phyloP scores from a whole-genome alignment of 2,329 filamentous ascomycete species.

The Tympanopsis confertula region DNA sequence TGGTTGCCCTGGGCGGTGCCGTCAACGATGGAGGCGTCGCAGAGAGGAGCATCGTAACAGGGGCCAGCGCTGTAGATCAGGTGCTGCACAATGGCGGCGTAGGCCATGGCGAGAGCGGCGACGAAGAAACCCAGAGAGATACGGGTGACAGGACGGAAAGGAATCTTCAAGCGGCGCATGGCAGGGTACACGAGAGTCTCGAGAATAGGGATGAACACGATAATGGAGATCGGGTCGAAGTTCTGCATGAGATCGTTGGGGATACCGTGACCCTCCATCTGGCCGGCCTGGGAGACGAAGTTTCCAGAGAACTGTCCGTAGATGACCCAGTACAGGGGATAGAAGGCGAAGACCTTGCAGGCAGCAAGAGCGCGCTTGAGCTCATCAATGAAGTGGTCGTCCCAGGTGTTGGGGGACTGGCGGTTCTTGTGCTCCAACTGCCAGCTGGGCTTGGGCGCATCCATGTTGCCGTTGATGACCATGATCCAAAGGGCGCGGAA shows the following conservation, averaged over 20 bases:
- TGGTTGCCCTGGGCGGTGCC: conserved; percentile 14
- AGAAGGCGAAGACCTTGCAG: conserved; percentile 60
- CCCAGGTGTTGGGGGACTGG: conserved; percentile 37
- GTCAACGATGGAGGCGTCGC: conserved; percentile 19
- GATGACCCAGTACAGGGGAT: conserved; percentile 56
- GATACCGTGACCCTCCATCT: conserved; percentile 49
- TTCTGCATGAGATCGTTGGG: conserved; percentile 63
- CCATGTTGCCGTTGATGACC: conserved; percentile 28
- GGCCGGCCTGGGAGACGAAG: conserved; percentile 48
- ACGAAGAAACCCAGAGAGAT: conserved; percentile 54
- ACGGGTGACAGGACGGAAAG: conserved; percentile 53
- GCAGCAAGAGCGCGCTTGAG: conserved; percentile 55
- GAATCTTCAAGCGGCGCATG: conserved; percentile 42
- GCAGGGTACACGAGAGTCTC: conserved; percentile 50
- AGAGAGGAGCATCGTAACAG: conserved; percentile 32
- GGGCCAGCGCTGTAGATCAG: conserved; percentile 42
- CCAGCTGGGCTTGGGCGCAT: conserved; percentile 57
- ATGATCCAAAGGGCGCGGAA: conserved; percentile 50
- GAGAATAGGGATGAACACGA: conserved; percentile 55
- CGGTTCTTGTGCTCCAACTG: conserved; percentile 36
- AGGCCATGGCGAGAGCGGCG: conserved; percentile 39
- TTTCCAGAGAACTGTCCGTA: conserved; percentile 60
- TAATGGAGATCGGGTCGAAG: conserved; percentile 53
- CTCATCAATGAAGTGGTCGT: conserved; percentile 62
- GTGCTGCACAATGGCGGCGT: conserved; percentile 46